Percentiles rank a stretch among this genome's conserved stretches.
Conservation (phyloP, 2,329 filamentous ascomycete species). For the Aspergillus amoenus region DNA sequence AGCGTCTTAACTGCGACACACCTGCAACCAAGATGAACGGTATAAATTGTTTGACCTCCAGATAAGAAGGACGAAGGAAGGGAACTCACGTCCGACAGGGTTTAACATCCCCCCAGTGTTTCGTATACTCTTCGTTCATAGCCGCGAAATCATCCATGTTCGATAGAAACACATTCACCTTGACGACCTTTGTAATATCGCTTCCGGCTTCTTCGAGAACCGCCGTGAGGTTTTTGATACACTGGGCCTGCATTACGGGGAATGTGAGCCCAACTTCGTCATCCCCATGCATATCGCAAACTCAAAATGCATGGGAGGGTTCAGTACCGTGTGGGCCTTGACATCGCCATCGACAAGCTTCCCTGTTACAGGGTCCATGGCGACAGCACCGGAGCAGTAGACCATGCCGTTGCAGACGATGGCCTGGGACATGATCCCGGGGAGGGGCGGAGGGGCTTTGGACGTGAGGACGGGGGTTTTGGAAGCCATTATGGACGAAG, state of each 20-base stretch:
- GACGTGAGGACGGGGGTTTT: constrained; percentile 46
- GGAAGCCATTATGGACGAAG: constrained; percentile 29
- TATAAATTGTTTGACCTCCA: neutral
- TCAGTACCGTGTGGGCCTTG: constrained; percentile 52
- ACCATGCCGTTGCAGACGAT: constrained; percentile 65
- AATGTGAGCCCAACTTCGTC: neutral
- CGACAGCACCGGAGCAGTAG: constrained; percentile 68
- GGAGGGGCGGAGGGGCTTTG: constrained; percentile 53
- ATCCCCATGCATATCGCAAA: neutral
- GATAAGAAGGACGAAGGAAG: neutral
- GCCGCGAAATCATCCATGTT: constrained; percentile 67
- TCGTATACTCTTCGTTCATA: constrained; percentile 84
- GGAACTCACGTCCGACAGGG: constrained; percentile 47
- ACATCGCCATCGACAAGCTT: constrained; percentile 58
- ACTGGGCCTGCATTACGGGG: constrained; percentile 45
- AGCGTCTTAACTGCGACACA: constrained; percentile 89
- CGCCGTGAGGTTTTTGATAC: constrained; percentile 58
- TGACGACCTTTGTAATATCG: constrained; percentile 61
- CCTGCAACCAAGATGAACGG: constrained; percentile 12
- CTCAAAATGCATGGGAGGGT: neutral
- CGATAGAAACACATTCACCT: constrained; percentile 66
- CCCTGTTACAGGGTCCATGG: constrained; percentile 55
- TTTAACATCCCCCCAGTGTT: constrained; percentile 65
- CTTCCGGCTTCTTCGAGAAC: constrained; percentile 63
- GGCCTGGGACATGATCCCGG: constrained; percentile 59